phyloP scores from a whole-genome alignment of 768 basidiomycete genomes.

The Tulasnella sp. region DNA sequence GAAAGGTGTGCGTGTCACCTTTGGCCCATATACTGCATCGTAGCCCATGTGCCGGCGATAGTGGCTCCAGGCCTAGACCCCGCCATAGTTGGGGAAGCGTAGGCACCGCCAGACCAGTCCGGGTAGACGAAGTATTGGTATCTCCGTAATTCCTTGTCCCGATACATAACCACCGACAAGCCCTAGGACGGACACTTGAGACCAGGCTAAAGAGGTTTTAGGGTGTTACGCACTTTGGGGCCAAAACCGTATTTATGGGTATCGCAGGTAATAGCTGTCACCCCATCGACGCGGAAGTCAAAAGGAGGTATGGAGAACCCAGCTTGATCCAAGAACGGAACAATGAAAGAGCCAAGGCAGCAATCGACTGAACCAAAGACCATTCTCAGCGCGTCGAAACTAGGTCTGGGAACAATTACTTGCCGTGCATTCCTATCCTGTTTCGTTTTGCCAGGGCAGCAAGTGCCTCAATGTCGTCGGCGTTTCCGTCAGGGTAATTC shows the following conservation, averaged over 20 bases:
- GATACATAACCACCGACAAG: slow-evolving; percentile 92
- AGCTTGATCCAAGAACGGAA: slow-evolving; percentile 78
- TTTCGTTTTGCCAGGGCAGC: slow-evolving; percentile 58
- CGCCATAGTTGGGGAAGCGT: slow-evolving; percentile 78
- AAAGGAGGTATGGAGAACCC: slow-evolving; percentile 64
- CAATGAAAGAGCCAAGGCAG: slow-evolving; percentile 85
- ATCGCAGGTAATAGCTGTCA: slow-evolving; percentile 92
- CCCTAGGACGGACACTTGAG: slow-evolving; percentile 37
- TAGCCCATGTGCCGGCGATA: slow-evolving; percentile 93
- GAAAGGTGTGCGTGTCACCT: slow-evolving; percentile 46
- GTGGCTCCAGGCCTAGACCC: slow-evolving; percentile 89
- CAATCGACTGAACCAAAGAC: slow-evolving; percentile 51
- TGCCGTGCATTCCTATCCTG: slow-evolving; percentile 63
- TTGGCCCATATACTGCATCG: slow-evolving; percentile 85
- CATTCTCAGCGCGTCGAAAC: neutral
- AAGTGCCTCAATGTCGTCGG: slow-evolving; percentile 75
- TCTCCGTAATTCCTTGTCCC: slow-evolving; percentile 55
- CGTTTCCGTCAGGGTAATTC: slow-evolving; percentile 77
- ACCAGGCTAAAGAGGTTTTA: neutral
- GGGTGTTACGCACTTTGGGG: slow-evolving; percentile 53
- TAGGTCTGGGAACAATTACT: neutral
- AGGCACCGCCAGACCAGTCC: slow-evolving; percentile 77
- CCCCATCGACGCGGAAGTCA: slow-evolving; percentile 83
- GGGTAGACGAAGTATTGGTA: slow-evolving; percentile 82
- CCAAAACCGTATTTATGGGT: slow-evolving; percentile 97